These are phyloP conservation scores for Emergomyces africanus DNA, from an alignment of 2,329 filamentous ascomycete genomes.

Conservation along the genomic window DNA sequence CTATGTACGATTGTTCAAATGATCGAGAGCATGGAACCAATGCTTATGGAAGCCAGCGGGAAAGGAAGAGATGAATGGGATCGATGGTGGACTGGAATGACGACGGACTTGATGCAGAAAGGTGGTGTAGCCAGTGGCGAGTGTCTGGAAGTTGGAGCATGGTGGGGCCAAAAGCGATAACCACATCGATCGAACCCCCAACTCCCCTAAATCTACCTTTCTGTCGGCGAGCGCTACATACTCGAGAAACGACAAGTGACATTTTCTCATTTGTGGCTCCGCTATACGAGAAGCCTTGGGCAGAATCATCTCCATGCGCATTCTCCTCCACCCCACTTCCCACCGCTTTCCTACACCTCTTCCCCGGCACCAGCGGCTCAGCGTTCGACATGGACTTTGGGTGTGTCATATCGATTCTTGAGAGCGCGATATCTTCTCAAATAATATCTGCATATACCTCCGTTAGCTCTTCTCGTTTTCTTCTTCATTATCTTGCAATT, in stretches of 20 bases:
- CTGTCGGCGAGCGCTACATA: neutral
- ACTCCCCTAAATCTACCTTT: neutral
- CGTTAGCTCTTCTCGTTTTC: neutral
- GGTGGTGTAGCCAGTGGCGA: conserved; percentile 71
- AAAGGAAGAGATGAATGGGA: conserved; percentile 92
- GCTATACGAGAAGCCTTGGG: neutral
- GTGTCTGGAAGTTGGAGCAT: conserved; percentile 58
- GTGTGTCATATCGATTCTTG: conserved; percentile 60
- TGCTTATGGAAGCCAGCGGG: conserved; percentile 67
- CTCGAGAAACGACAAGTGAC: neutral
- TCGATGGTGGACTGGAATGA: conserved; percentile 77
- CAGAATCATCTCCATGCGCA: neutral
- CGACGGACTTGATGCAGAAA: conserved; percentile 67
- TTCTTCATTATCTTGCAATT: too few relatives aligned
- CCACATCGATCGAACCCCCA: neutral
- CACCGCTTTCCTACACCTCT: neutral
- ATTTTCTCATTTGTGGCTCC: neutral
- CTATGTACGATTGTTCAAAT: conserved; percentile 67
- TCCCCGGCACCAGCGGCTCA: conserved; percentile 12
- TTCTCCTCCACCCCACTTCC: neutral
- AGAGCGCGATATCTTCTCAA: conserved; percentile 81
- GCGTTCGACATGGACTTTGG: conserved; percentile 14
- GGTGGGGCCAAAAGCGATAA: conserved; percentile 48
- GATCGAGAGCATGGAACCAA: conserved; percentile 73
- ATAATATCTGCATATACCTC: conserved; percentile 54